Conservation (phyloP, 257 asterid genomes). For the Ajuga chamaepitys region DNA sequence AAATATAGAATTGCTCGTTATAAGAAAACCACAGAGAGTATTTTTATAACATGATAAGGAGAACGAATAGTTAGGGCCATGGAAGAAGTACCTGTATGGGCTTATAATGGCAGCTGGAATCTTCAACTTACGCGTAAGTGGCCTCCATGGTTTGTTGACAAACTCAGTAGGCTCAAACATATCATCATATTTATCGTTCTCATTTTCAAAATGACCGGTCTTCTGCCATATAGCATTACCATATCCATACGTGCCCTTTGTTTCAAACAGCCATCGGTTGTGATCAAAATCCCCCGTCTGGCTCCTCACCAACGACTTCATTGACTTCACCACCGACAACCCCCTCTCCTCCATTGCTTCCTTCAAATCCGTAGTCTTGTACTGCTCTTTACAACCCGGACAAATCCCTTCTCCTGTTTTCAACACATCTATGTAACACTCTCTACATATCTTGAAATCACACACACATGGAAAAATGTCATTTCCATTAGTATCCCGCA, state of each 20-base stretch:
- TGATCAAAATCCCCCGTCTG: constrained; percentile 62
- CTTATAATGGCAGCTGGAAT: constrained; percentile 56
- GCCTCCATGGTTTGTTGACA: constrained; percentile 56
- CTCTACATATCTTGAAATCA: constrained; percentile 53
- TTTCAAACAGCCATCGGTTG: constrained; percentile 58
- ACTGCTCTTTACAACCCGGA: constrained; percentile 53
- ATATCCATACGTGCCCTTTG: constrained; percentile 56
- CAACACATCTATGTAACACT: constrained; percentile 44
- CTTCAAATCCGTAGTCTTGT: constrained; percentile 39
- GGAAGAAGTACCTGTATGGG: constrained; percentile 41
- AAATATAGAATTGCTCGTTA: too few species aligned
- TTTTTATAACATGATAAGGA: background rate
- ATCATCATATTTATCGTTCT: constrained; percentile 30
- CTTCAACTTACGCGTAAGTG: constrained; percentile 53
- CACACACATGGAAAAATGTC: constrained; percentile 45
- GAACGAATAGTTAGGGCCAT: background rate
- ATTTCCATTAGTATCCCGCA: constrained; percentile 35
- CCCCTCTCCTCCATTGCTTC: constrained; percentile 45
- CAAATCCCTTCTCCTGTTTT: constrained; percentile 43
- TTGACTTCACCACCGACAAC: constrained; percentile 42
- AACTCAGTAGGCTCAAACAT: constrained; percentile 41
- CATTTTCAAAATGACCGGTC: constrained; percentile 30
- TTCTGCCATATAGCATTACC: constrained; percentile 65
- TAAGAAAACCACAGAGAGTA: too few species aligned
- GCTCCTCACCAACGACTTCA: constrained; percentile 45